A percentile compares a stretch with the other conserved stretches of the same genome.
These are phyloP conservation scores for Areca catechu DNA, from an alignment of 176 grass and related monocot genomes.

Conservation along the genomic window DNA sequence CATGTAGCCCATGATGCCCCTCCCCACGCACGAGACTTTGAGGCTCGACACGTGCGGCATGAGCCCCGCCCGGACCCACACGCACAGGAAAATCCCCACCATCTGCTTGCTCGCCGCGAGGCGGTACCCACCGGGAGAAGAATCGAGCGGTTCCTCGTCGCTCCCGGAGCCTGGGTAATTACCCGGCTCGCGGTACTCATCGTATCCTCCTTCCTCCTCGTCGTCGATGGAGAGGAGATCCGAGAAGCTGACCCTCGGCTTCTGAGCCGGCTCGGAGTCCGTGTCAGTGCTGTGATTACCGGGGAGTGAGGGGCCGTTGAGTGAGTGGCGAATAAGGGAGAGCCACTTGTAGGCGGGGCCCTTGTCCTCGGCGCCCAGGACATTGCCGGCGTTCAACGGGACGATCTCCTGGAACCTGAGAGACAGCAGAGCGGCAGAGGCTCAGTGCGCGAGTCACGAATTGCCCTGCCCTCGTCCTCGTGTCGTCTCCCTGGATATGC, in stretches of 20 bases:
- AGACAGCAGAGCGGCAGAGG: not conserved
- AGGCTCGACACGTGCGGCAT: constrained; percentile 30
- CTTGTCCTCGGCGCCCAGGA: constrained; percentile 63
- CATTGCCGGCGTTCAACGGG: constrained; percentile 71
- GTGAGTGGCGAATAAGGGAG: constrained; percentile 37
- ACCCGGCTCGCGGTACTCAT: not conserved
- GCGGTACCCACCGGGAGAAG: constrained; percentile 9
- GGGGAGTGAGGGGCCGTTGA: not conserved
- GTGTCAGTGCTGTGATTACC: not conserved
- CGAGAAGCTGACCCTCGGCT: constrained; percentile 35
- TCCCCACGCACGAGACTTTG: constrained; percentile 51
- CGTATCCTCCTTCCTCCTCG: constrained; percentile 13
- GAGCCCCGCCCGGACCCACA: constrained; percentile 56
- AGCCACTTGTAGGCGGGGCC: constrained; percentile 53
- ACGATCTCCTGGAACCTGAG: constrained; percentile 91
- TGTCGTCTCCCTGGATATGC: too few relatives aligned
- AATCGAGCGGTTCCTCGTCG: constrained; percentile 29
- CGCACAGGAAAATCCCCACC: constrained; percentile 87
- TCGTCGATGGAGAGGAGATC: constrained; percentile 22
- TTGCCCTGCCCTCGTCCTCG: too few relatives aligned
- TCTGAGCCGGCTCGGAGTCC: not conserved
- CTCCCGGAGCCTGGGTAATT: constrained; percentile 16
- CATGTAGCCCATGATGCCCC: constrained; percentile 95
- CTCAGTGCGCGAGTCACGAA: not conserved
- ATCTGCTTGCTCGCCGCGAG: constrained; percentile 75